Conservation (phyloP, 306 rosid species). For the Citrullus mucosospermus region DNA sequence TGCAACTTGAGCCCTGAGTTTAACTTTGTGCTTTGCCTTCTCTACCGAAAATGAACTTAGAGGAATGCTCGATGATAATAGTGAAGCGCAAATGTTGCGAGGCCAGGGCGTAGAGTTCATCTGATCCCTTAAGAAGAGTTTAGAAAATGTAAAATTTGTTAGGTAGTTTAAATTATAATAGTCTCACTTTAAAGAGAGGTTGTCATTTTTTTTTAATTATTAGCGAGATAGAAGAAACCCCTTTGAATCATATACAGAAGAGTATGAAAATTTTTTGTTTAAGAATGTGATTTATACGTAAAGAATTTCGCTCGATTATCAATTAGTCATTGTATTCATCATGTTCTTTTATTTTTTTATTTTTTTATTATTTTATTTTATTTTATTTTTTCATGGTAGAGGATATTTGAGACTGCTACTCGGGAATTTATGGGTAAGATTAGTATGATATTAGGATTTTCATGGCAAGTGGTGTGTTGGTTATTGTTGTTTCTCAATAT, state of each 20-base stretch:
- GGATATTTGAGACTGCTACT: no score
- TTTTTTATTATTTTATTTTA: no score
- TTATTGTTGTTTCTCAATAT: no score
- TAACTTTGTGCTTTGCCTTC: background rate
- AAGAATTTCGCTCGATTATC: no score
- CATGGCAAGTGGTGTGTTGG: no score
- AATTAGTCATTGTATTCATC: no score
- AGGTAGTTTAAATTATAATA: background rate
- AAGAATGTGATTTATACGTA: no score
- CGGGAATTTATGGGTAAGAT: no score
- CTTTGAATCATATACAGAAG: background rate
- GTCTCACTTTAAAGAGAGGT: background rate
- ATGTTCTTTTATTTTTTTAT: no score
- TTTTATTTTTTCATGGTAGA: no score
- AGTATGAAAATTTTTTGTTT: background rate
- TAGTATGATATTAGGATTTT: no score
- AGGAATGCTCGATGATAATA: background rate
- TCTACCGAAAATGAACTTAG: background rate
- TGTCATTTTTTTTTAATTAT: no score
- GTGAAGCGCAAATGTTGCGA: background rate
- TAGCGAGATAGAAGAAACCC: background rate
- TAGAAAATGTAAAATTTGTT: background rate
- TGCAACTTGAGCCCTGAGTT: background rate
- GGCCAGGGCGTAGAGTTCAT: background rate
- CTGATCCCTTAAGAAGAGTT: background rate